phyloP scores from a whole-genome alignment of 1,139 yeast species.

The Taiozyma sp. region DNA sequence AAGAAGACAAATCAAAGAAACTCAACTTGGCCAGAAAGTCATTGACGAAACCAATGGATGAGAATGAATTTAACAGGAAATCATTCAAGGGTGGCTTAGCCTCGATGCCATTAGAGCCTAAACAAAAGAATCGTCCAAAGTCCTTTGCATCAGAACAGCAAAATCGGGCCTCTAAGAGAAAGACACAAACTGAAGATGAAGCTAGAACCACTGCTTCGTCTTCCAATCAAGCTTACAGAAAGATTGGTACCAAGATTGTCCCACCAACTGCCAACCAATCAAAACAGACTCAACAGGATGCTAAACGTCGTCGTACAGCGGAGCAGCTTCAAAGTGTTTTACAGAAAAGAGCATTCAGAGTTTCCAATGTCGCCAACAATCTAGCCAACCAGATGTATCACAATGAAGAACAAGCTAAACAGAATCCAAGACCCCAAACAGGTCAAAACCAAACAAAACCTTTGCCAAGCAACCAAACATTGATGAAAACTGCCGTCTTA shows the following conservation, averaged over 20 bases:
- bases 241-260: conserved; percentile 20
- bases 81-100: conserved; percentile 18
- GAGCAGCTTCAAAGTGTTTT: conserved; percentile 17
- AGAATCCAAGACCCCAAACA: conserved; percentile 6
- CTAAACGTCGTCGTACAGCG: conserved; percentile 22
- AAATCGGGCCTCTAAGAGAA: conserved; percentile 14
- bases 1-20: conserved; percentile 4
- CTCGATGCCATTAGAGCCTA: conserved; percentile 16
- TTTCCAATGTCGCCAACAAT: conserved; percentile 7
- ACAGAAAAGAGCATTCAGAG: conserved; percentile 20
- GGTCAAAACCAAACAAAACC: conserved; percentile 5
- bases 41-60: conserved; percentile 16
- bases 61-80: conserved; percentile 12
- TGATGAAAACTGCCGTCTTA: conserved; percentile 29
- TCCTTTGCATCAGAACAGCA: conserved; percentile 15
- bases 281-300: conserved; percentile 16
- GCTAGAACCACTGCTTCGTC: background rate
- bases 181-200: conserved; percentile 21
- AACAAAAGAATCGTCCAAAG: conserved; percentile 14
- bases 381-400: background rate
- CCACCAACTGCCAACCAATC: conserved; percentile 13
- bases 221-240: conserved; percentile 17
- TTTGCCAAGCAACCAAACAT: conserved; percentile 17
- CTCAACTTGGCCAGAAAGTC: conserved; percentile 19
- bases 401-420: conserved; percentile 8